Evolutionary conservation across 1,284 basidiomycete species (phyloP).

Genomic region (Malassezia yamatoensis): DNA sequence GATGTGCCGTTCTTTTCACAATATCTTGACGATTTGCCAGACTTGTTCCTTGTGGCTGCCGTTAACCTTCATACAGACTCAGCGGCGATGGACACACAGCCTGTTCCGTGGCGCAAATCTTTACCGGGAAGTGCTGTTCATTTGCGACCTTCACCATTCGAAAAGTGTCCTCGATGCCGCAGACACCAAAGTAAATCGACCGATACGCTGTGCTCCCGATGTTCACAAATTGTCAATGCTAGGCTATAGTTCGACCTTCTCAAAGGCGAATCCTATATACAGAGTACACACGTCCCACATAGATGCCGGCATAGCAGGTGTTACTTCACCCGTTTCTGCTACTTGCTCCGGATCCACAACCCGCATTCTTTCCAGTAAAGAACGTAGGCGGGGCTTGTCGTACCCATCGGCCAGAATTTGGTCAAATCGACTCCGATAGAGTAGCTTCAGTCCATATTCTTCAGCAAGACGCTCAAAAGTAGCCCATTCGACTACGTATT

Average conservation of each 20-base stretch:
- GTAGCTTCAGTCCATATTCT: slow-evolving; percentile 65
- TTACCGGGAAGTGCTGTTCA: slow-evolving; percentile 11
- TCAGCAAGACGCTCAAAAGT: slow-evolving; percentile 73
- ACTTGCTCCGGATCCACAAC: slow-evolving; percentile 21
- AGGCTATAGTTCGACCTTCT: slow-evolving; percentile 18
- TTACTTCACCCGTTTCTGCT: slow-evolving; percentile 11
- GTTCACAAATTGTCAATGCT: slow-evolving; percentile 5
- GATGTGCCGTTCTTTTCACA: neutral
- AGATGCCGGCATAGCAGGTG: slow-evolving; percentile 25
- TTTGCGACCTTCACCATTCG: slow-evolving; percentile 20
- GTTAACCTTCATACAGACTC: slow-evolving; percentile 16
- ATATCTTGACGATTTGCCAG: slow-evolving; percentile 17
- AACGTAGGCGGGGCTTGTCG: slow-evolving; percentile 17
- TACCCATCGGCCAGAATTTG: slow-evolving; percentile 33
- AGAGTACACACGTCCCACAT: slow-evolving; percentile 40
- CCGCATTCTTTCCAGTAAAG: slow-evolving; percentile 27
- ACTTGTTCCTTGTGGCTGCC: slow-evolving; percentile 31
- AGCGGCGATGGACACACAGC: neutral
- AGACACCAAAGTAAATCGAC: slow-evolving; percentile 11
- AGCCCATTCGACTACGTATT: slow-evolving; percentile 91
- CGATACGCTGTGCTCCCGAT: slow-evolving; percentile 16
- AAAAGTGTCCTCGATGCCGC: slow-evolving; percentile 37
- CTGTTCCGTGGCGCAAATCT: neutral
- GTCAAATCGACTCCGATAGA: slow-evolving; percentile 72
- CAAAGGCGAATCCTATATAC: slow-evolving; percentile 41